Conservation (phyloP, 768 basidiomycete species). For the Hypsizygus marmoreus region DNA sequence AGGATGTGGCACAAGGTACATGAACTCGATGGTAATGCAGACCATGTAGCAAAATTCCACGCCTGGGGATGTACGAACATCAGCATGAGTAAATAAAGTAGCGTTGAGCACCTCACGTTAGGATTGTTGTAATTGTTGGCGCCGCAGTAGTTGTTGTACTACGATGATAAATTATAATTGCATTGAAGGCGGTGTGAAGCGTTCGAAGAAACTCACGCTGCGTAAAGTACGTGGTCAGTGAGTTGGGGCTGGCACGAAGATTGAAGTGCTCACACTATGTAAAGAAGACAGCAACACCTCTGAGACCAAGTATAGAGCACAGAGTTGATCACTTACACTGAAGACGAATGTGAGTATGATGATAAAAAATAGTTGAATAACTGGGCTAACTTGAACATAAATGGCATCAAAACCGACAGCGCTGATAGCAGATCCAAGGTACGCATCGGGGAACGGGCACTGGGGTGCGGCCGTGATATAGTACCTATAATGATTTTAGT, state of each 20-base stretch:
- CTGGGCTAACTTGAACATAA: slow-evolving; percentile 43
- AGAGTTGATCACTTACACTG: slow-evolving; percentile 11
- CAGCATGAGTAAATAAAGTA: slow-evolving; percentile 4
- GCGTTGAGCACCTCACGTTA: slow-evolving; percentile 29
- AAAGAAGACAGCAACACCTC: neutral
- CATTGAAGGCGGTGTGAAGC: neutral
- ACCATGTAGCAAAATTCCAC: slow-evolving; percentile 67
- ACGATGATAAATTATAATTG: neutral
- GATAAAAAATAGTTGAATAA: neutral
- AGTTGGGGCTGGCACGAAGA: neutral
- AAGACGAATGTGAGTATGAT: neutral
- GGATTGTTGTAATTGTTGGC: slow-evolving; percentile 56
- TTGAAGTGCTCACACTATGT: neutral
- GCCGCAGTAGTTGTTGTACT: slow-evolving; percentile 34
- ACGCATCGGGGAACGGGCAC: slow-evolving; percentile 71
- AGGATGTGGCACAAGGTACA: neutral
- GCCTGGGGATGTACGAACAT: slow-evolving; percentile 38
- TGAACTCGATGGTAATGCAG: slow-evolving; percentile 3
- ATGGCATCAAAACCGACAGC: slow-evolving; percentile 68
- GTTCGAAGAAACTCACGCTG: slow-evolving; percentile 8
- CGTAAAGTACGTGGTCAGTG: neutral
- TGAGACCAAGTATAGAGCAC: neutral
- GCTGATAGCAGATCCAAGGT: slow-evolving; percentile 59
- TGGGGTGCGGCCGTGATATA: slow-evolving; percentile 66
- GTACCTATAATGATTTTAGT: slow-evolving; percentile 40